Evolutionary conservation across 768 basidiomycete genomes (phyloP).

Genomic region (Tubosaeta sp.): DNA sequence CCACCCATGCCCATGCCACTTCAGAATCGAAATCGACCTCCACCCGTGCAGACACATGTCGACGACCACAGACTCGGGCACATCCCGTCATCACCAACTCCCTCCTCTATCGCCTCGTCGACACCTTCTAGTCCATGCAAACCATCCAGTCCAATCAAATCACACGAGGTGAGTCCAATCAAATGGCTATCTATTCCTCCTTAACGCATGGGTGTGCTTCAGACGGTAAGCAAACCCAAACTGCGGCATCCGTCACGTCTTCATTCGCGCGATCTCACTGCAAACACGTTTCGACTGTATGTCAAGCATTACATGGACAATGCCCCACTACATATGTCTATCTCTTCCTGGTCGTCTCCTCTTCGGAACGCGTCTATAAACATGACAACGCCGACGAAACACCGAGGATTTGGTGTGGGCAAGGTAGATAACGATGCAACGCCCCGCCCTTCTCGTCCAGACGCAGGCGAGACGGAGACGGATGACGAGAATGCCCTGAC

Average conservation of each 20-base stretch:
- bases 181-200: background rate
- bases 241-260: slow-evolving; percentile 73
- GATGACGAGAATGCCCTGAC: background rate
- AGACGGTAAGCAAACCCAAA: slow-evolving; percentile 33
- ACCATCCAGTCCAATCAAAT: slow-evolving; percentile 21
- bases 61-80: slow-evolving; percentile 1
- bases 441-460: slow-evolving; percentile 1
- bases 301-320: slow-evolving; percentile 78
- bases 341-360: background rate
- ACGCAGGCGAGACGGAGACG: background rate
- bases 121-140: slow-evolving; percentile 30
- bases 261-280: slow-evolving; percentile 62
- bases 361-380: slow-evolving; percentile 3
- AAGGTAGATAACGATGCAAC: slow-evolving; percentile 10
- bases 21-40: slow-evolving; percentile 7
- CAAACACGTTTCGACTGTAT: slow-evolving; percentile 70
- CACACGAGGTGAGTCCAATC: slow-evolving; percentile 4
- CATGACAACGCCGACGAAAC: slow-evolving; percentile 34
- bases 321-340: slow-evolving; percentile 21
- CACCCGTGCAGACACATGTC: background rate
- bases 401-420: background rate
- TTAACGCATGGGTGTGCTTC: background rate
- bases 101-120: slow-evolving; percentile 24
- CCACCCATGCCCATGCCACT: slow-evolving; percentile 12
- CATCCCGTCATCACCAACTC: slow-evolving; percentile 18